These are phyloP conservation scores for Hypericum perforatum DNA, from an alignment of 345 rosid species.

Conservation along the genomic window DNA sequence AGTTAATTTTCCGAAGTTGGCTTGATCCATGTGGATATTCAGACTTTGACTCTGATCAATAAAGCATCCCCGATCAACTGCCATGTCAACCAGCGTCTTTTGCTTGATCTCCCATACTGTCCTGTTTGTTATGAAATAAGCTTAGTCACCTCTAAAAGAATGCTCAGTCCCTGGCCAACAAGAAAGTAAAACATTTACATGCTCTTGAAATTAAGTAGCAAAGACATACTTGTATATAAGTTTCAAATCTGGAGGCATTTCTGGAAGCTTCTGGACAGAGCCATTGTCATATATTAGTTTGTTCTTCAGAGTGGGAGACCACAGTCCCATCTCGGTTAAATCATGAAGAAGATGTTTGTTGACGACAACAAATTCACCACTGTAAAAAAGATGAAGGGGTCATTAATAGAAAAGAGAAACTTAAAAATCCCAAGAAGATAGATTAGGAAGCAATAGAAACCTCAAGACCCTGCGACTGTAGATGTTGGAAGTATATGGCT, in stretches of 20 bases:
- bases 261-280: constrained; percentile 61
- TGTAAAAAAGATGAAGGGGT: constrained; percentile 17
- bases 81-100: constrained; percentile 81
- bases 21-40: constrained; percentile 86
- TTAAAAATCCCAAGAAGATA: not conserved
- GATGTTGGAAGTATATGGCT: constrained; percentile 87
- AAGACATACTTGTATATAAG: constrained; percentile 57
- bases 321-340: constrained; percentile 77
- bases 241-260: constrained; percentile 64
- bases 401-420: constrained; percentile 1
- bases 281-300: constrained; percentile 66
- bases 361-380: constrained; percentile 92
- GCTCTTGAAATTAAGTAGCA: not conserved
- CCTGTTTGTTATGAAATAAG: constrained; percentile 22
- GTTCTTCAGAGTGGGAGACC: constrained; percentile 80
- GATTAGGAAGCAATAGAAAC: constrained; percentile 20
- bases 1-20: constrained; percentile 70
- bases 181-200: not conserved
- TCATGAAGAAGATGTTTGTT: constrained; percentile 96
- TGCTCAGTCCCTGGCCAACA: not conserved
- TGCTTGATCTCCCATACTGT: constrained; percentile 99
- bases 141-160: not conserved
- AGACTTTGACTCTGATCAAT: constrained; percentile 96
- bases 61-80: constrained; percentile 81
- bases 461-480: constrained; percentile 87